Percentiles rank a stretch among this genome's conserved stretches.
Evolutionary conservation across 2,329 filamentous ascomycete genomes (phyloP).

Genomic region (Aspergillus transmontanensis): DNA sequence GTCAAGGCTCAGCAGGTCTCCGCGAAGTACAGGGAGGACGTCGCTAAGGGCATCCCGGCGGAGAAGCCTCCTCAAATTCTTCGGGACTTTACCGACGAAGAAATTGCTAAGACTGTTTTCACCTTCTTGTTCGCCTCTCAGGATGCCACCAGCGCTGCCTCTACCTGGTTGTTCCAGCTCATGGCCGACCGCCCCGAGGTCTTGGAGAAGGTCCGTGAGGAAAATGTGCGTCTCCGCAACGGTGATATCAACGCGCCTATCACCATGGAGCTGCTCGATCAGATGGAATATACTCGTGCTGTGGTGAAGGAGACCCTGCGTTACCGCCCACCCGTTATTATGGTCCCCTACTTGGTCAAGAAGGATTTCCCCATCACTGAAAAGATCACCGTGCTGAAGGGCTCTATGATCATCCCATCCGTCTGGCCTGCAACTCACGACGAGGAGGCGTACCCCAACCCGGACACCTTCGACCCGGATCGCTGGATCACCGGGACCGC

Average conservation of each 20-base stretch:
- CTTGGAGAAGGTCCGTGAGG: constrained; percentile 84
- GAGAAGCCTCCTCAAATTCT: constrained; percentile 83
- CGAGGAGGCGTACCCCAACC: constrained; percentile 86
- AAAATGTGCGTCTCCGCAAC: constrained; percentile 77
- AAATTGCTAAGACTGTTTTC: constrained; percentile 91
- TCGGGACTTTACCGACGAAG: constrained; percentile 84
- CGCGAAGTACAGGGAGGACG: constrained; percentile 75
- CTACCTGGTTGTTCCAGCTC: constrained; percentile 93
- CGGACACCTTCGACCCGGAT: constrained; percentile 86
- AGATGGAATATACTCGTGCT: constrained; percentile 85
- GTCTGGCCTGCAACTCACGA: constrained; percentile 90
- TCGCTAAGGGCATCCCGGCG: constrained; percentile 70
- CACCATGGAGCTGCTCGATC: constrained; percentile 83
- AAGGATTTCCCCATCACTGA: constrained; percentile 90
- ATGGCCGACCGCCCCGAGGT: constrained; percentile 93
- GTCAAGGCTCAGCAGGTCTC: constrained; percentile 85
- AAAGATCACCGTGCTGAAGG: constrained; percentile 88
- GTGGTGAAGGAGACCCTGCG: constrained; percentile 89
- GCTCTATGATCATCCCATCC: constrained; percentile 91
- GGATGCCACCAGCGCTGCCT: constrained; percentile 91
- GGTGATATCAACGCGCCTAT: constrained; percentile 72
- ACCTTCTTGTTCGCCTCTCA: constrained; percentile 97
- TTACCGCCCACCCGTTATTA: constrained; percentile 93
- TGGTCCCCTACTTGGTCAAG: constrained; percentile 95
- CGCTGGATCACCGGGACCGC: constrained; percentile 89